Base-by-base conservation (phyloP, 345 rosid genomes). In the Clarkia xantiana region DNA sequence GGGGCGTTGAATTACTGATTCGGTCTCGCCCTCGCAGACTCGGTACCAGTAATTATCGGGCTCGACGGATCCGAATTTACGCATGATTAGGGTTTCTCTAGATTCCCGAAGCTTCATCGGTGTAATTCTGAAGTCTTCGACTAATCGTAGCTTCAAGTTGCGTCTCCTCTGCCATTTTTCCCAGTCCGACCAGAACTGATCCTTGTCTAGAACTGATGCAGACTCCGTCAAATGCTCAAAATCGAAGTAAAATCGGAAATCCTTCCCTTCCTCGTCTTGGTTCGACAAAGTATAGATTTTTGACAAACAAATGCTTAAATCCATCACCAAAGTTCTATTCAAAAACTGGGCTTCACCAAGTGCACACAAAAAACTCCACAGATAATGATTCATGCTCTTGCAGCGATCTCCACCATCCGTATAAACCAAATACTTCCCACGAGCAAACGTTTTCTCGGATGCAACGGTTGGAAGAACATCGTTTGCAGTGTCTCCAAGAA, bases 281-380 rank as follows among this genome's bases (percentile, higher is more conserved):
- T 77, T 79, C 14, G 87, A 81, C 1, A 82, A 75, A 10, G 80
- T 70, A 58, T 86, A 81, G 45, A 79, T 75, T 11, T 94, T 81
- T 9, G 86, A 78, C 51, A 84, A 62, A 63, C 98, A 91, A 34
- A 91, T 60, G 11, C 76, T 70, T 76, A 91, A 67, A 74, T 91
- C 94, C 90, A 91, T 80, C 40, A 91, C 82, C 67, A 91, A 62
- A 1, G 98, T 81, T 44, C 94, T 65, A 62, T 91, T 91, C 74
- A 84, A 63, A 72, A 81, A 86, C 69, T 80, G 93, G 1, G 96
- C 98, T 71, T 91, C 98, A 23, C 94, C 98, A 25, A 81, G 60
- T 22, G 98, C 89, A 78, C 94, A 86, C 71, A 91, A 73, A 76
- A 84, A 86, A 61, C 96, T 86, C 98, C 96, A 91, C 51, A 86